These are phyloP conservation scores for Botryosphaeria dothidea DNA, from an alignment of 2,329 filamentous ascomycete species.

Conservation along the genomic window DNA sequence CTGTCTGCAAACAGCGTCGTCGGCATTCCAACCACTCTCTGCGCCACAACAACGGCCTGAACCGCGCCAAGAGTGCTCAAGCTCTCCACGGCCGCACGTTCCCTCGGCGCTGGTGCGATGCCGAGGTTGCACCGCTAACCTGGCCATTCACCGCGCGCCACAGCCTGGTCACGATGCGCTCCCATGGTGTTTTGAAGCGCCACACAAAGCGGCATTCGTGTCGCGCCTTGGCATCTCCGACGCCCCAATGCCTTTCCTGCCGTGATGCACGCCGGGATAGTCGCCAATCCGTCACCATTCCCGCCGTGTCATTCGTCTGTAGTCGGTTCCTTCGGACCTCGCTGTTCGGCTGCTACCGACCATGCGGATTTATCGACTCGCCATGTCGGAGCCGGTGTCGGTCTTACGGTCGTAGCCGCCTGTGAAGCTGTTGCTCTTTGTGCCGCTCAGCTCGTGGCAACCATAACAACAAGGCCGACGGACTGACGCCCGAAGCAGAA, in stretches of 20 bases:
- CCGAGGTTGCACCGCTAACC: neutral
- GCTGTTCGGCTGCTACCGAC: slow-evolving; percentile 1
- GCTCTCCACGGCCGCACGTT: neutral
- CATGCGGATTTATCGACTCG: neutral
- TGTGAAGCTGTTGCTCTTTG: neutral
- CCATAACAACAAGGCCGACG: too few species aligned
- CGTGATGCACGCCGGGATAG: slow-evolving; percentile 6
- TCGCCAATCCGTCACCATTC: neutral
- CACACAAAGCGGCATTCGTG: slow-evolving; percentile 4
- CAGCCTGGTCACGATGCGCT: slow-evolving; percentile 12
- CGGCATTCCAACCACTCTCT: neutral
- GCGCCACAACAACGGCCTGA: neutral
- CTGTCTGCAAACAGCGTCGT: neutral
- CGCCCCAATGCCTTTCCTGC: neutral
- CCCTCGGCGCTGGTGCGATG: neutral
- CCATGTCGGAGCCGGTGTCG: neutral
- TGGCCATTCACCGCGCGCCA: slow-evolving; percentile 1
- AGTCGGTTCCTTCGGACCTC: slow-evolving; percentile 5
- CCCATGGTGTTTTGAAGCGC: slow-evolving; percentile 7
- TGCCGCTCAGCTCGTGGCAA: neutral
- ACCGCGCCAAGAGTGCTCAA: slow-evolving; percentile 7
- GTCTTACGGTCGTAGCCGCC: slow-evolving; percentile 9
- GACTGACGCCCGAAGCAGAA: neutral
- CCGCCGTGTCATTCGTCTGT: neutral
- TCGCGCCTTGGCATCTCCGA: neutral